Percentiles rank a stretch among this genome's conserved stretches.
These are phyloP conservation scores for Suhomyces atakaporum DNA, from an alignment of 1,139 yeast genomes.

Conservation along the genomic window DNA sequence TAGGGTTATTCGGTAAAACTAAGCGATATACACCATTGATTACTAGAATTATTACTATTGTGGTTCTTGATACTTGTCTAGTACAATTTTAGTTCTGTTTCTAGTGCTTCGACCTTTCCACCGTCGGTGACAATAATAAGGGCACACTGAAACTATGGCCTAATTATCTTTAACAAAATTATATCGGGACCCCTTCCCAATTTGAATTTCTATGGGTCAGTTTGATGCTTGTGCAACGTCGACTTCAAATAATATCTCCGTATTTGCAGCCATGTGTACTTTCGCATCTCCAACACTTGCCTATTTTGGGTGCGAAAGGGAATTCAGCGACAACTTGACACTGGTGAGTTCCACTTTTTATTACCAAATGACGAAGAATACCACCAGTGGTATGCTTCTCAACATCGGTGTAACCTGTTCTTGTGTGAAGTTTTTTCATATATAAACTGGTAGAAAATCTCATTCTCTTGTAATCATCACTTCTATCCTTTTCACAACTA, in stretches of 20 bases:
- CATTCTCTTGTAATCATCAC: slow-evolving; percentile 4
- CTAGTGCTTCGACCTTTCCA: too few relatives aligned
- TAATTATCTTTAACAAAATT: too few relatives aligned
- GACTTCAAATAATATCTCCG: neutral
- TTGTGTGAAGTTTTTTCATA: too few relatives aligned
- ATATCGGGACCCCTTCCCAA: too few relatives aligned
- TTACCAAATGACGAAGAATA: neutral
- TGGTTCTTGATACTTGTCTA: too few relatives aligned
- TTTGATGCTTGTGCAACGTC: neutral
- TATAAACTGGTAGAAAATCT: too few relatives aligned
- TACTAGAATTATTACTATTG: too few relatives aligned
- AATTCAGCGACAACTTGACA: neutral
- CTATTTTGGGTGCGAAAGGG: slow-evolving; percentile 13
- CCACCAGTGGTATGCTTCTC: too few relatives aligned
- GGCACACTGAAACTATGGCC: neutral
- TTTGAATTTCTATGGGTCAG: neutral
- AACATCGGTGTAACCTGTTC: too few relatives aligned
- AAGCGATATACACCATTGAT: too few relatives aligned
- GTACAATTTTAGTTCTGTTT: too few relatives aligned
- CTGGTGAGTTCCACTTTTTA: neutral
- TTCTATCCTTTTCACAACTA: slow-evolving; percentile 1
- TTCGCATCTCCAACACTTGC: slow-evolving; percentile 6
- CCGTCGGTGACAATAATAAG: neutral
- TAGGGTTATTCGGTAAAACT: too few relatives aligned
- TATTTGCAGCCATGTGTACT: slow-evolving; percentile 7